A percentile compares a stretch with the other conserved stretches of the same genome.
Conservation (phyloP, 306 rosid genomes). For the Acacia melanoxylon region DNA sequence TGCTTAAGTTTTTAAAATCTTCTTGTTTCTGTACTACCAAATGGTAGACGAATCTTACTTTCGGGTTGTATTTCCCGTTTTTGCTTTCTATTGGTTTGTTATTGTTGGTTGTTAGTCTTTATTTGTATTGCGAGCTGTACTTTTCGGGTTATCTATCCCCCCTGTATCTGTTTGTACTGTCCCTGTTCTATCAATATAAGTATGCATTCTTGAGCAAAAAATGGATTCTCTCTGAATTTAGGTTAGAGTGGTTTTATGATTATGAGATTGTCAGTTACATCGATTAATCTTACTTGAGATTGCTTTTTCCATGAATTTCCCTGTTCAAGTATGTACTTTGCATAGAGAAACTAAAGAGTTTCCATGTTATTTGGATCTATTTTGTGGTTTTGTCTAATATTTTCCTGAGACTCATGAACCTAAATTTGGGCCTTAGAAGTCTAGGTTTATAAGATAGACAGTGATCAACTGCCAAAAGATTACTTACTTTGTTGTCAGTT, state of each 20-base stretch:
- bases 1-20: neutral
- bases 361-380: neutral
- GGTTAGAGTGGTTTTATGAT: neutral
- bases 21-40: neutral
- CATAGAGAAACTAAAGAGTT: neutral
- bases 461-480: too few species aligned
- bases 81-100: too few species aligned
- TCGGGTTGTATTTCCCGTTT: too few species aligned
- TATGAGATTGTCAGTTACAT: neutral
- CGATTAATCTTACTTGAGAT: neutral
- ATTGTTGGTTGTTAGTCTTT: too few species aligned
- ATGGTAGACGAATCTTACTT: too few species aligned
- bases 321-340: neutral
- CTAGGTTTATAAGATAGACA: too few species aligned
- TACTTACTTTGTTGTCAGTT: too few species aligned
- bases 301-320: neutral
- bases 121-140: too few species aligned
- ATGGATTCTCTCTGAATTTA: neutral
- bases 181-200: too few species aligned
- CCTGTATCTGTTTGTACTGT: too few species aligned
- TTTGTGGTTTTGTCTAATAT: neutral
- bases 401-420: neutral
- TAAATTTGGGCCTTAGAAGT: neutral
- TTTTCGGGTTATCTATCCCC: too few species aligned
- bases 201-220: too few species aligned